Evolutionary conservation across 1,284 basidiomycete species (phyloP).

Genomic region (Microbotryum intermedium): DNA sequence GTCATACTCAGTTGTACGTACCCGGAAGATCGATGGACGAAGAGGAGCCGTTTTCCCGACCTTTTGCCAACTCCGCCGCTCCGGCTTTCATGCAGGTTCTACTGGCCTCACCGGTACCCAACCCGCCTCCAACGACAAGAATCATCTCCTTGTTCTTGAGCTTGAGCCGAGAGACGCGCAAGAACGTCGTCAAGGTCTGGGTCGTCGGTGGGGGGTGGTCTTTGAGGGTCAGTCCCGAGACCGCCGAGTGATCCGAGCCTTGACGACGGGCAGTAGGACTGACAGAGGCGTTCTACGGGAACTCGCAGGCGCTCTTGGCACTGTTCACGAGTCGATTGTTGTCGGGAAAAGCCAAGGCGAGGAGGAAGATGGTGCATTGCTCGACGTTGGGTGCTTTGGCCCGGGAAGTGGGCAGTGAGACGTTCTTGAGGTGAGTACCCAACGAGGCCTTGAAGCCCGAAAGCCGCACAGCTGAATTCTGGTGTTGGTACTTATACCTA

Average conservation of each 20-base stretch:
- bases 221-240: constrained; percentile 7
- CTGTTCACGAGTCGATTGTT: constrained; percentile 18
- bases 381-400: constrained; percentile 1
- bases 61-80: too few species aligned
- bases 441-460: background rate
- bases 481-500: background rate
- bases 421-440: constrained; percentile 6
- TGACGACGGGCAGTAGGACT: background rate
- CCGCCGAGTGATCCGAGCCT: background rate
- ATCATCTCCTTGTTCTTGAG: constrained; percentile 12
- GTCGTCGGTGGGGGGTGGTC: constrained; percentile 26
- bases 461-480: too few species aligned
- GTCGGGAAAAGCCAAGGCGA: constrained; percentile 1
- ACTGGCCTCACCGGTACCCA: constrained; percentile 12
- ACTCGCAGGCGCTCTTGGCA: constrained; percentile 12
- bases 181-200: constrained; percentile 13
- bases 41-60: too few species aligned
- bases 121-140: constrained; percentile 4
- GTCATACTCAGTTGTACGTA: too few species aligned
- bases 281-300: background rate
- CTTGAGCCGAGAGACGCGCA: constrained; percentile 1
- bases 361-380: constrained; percentile 12
- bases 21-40: too few species aligned
- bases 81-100: constrained; percentile 10
- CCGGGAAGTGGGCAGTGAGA: constrained; percentile 1